Evolutionary conservation across 441 rosid species (phyloP).

Genomic region (Metrosideros polymorpha): DNA sequence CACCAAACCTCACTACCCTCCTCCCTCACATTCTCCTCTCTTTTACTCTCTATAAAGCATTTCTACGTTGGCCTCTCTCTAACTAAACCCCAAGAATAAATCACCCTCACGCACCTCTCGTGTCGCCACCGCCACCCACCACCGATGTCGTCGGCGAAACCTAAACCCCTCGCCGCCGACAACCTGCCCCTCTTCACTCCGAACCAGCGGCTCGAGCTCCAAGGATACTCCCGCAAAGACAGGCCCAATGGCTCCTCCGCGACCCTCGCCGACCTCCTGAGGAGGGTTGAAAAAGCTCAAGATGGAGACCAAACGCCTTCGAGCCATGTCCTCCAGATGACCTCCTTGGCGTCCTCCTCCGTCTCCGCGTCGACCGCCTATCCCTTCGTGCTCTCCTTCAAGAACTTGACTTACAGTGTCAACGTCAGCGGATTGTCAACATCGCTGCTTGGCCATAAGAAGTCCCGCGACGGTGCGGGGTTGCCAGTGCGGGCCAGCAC

Average conservation of each 20-base stretch:
- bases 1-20: conserved; percentile 34
- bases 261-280: conserved; percentile 57
- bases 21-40: not conserved
- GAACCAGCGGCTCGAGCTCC: conserved; percentile 30
- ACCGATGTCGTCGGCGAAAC: conserved; percentile 20
- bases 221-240: conserved; percentile 12
- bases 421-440: not conserved
- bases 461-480: not conserved
- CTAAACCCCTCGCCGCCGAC: not conserved
- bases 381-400: conserved; percentile 5
- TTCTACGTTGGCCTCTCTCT: conserved; percentile 6
- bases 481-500: not conserved
- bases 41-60: conserved; percentile 25
- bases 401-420: conserved; percentile 7
- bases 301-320: not conserved
- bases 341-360: conserved; percentile 22
- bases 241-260: conserved; percentile 25
- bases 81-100: conserved; percentile 1
- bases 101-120: conserved; percentile 3
- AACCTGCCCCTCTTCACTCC: conserved; percentile 23
- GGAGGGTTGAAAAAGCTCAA: conserved; percentile 44
- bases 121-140: conserved; percentile 6
- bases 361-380: not conserved
- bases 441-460: not conserved
- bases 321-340: conserved; percentile 12